Conservation (phyloP, 768 basidiomycete species). For the Rhizopogon vinicolor region DNA sequence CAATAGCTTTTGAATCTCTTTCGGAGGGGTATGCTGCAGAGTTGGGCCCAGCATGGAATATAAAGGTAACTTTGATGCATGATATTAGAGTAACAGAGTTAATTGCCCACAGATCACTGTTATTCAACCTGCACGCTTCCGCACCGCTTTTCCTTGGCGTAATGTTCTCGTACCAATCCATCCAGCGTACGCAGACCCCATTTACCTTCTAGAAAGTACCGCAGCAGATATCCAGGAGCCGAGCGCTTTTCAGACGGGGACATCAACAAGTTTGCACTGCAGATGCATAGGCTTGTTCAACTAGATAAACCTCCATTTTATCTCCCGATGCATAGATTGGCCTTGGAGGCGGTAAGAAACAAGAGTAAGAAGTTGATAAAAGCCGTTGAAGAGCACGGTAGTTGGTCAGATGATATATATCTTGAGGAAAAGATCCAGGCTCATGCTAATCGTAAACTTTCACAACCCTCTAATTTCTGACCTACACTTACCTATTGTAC, state of each 20-base stretch:
- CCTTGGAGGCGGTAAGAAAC: slow-evolving; percentile 15
- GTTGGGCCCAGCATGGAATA: slow-evolving; percentile 43
- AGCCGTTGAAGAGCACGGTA: slow-evolving; percentile 19
- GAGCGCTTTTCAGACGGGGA: slow-evolving; percentile 13
- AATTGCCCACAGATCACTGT: slow-evolving; percentile 15
- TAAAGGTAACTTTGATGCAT: slow-evolving; percentile 29
- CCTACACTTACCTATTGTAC: neutral
- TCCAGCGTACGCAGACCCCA: slow-evolving; percentile 14
- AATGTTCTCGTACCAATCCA: slow-evolving; percentile 10
- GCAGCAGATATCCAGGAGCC: slow-evolving; percentile 7
- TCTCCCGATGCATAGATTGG: slow-evolving; percentile 19
- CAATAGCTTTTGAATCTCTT: slow-evolving; percentile 33
- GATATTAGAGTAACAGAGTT: neutral
- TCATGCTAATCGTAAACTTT: neutral
- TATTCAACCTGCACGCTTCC: slow-evolving; percentile 19
- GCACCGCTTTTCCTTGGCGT: slow-evolving; percentile 7
- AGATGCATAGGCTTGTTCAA: slow-evolving; percentile 12
- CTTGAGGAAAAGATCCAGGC: neutral
- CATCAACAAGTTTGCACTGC: slow-evolving; percentile 17
- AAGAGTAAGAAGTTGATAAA: slow-evolving; percentile 18
- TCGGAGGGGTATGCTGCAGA: slow-evolving; percentile 34
- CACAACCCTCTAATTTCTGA: neutral
- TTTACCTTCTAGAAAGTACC: slow-evolving; percentile 12
- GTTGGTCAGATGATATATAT: slow-evolving; percentile 24
- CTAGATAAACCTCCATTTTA: slow-evolving; percentile 21